Evolutionary conservation across 2,329 filamentous ascomycete species (phyloP), one percentile per base, ranked within the genome.

Genomic region (Aspergillus ochraceus): DNA sequence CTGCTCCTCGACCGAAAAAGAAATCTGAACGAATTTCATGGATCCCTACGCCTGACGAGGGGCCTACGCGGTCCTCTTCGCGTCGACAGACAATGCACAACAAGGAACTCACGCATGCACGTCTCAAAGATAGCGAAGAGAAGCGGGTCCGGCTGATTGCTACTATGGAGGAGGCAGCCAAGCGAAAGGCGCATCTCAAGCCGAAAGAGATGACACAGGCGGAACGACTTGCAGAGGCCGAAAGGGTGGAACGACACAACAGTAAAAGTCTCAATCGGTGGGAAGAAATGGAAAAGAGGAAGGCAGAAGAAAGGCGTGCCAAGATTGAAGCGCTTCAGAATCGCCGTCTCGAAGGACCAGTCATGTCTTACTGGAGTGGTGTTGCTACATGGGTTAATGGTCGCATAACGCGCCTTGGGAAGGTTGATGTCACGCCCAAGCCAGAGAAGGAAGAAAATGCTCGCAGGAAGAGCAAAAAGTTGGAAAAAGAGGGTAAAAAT

Each of bases 281-380:
- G 93, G 93, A 98, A 75, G 90, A 92, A 74, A 91, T 92, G 6
- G 95, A 99, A 78, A 92, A 92, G 77, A 88, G 90, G 73, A 87
- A 94, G 60, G 90, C 93, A 66, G 91, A 94, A 68, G 90, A 96
- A 71, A 85, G 94, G 62, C 85, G 87, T 64, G 90, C 88, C 46
- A 94, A 90, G 77, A 81, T 98, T 52, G 92, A 94, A 45, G 95
- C 94, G 14, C 81, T 98, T 67, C 90, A 96, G 69, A 91, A 92
- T 73, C 87, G 93, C 52, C 91, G 90, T 54, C 83, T 98, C 9
- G 88, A 94, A 56, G 95, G 95, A 0, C 92, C 95, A 0, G 91
- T 97, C 11, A 88, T 97, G 47, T 91, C 91, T 2, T 94, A 90
- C 75, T 97, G 93, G 89, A 98, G 93, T 74, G 95, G 94, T n/a